Conservation (phyloP, 805 yeast genomes). For the Tetrapisispora taiwanensis region DNA sequence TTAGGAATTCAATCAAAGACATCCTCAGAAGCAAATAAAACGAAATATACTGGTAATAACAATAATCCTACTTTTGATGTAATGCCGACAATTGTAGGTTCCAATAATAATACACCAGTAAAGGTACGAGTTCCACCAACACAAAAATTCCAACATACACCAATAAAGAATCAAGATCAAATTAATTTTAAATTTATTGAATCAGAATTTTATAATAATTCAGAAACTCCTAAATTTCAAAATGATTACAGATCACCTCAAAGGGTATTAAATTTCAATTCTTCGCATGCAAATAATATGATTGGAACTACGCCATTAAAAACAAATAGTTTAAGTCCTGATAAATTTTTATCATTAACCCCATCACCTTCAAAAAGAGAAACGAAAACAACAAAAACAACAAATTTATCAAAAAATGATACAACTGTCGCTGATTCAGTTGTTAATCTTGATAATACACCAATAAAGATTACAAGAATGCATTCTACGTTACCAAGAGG, state of each 20-base stretch:
- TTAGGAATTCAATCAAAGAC: conserved; percentile 11
- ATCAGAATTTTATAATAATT: neutral
- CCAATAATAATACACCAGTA: conserved; percentile 21
- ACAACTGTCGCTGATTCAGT: neutral
- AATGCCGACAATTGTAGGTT: conserved; percentile 25
- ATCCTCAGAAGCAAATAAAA: neutral
- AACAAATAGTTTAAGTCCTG: conserved; percentile 12
- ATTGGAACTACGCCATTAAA: neutral
- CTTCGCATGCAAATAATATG: neutral
- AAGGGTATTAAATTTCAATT: no score
- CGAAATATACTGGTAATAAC: neutral
- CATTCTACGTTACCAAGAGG: conserved; percentile 68
- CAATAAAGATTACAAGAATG: conserved; percentile 22
- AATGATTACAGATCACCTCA: conserved; percentile 2
- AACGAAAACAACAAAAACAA: no score
- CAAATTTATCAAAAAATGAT: conserved; percentile 3
- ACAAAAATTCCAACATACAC: conserved; percentile 22
- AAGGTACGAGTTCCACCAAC: conserved; percentile 12
- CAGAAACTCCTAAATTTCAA: neutral
- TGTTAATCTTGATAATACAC: conserved; percentile 9
- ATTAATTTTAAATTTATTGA: no score
- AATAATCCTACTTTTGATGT: conserved; percentile 14
- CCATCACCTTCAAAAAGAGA: conserved; percentile 18
- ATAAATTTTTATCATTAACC: conserved; percentile 36
- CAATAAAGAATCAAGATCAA: conserved; percentile 9